Evolutionary conservation across 345 rosid species (phyloP).

Genomic region (Streptanthus diversifolius): DNA sequence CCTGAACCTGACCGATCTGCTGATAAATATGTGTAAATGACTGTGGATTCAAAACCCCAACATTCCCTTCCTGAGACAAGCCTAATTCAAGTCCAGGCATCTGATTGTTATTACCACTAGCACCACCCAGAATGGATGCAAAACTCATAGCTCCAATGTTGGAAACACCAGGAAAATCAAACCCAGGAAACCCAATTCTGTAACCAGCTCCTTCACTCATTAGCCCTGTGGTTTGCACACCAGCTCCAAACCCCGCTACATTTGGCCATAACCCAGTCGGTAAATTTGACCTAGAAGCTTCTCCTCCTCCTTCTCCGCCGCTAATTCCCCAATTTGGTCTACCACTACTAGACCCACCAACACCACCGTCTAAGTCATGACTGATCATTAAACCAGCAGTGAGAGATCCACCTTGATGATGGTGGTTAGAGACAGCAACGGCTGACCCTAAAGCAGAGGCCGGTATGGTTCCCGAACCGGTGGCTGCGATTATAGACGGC

Average conservation of each 20-base stretch:
- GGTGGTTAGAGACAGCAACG: conserved; percentile 56
- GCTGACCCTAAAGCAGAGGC: conserved; percentile 81
- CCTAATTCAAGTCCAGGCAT: conserved; percentile 95
- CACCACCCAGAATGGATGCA: conserved; percentile 67
- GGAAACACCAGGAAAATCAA: conserved; percentile 58
- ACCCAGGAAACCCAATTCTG: conserved; percentile 71
- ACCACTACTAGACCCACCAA: conserved; percentile 43
- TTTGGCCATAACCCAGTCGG: conserved; percentile 73
- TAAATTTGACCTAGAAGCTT: conserved; percentile 58
- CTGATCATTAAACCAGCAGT: conserved; percentile 72
- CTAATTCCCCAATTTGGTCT: conserved; percentile 67
- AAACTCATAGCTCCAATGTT: conserved; percentile 65
- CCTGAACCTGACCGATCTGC: conserved; percentile 68
- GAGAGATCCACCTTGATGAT: conserved; percentile 52
- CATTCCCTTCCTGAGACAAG: conserved; percentile 84
- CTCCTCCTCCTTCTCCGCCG: conserved; percentile 48
- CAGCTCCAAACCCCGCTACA: conserved; percentile 54
- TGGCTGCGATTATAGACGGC: conserved; percentile 86
- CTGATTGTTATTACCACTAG: conserved; percentile 46
- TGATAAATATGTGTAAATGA: conserved; percentile 82
- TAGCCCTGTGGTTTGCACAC: conserved; percentile 45
- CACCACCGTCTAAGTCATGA: conserved; percentile 47
- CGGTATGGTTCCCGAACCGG: conserved; percentile 93
- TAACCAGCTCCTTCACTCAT: conserved; percentile 56
- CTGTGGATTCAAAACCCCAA: conserved; percentile 74